Evolutionary conservation across 2,329 filamentous ascomycete genomes (phyloP).

Genomic region (Thyridium curvatum): DNA sequence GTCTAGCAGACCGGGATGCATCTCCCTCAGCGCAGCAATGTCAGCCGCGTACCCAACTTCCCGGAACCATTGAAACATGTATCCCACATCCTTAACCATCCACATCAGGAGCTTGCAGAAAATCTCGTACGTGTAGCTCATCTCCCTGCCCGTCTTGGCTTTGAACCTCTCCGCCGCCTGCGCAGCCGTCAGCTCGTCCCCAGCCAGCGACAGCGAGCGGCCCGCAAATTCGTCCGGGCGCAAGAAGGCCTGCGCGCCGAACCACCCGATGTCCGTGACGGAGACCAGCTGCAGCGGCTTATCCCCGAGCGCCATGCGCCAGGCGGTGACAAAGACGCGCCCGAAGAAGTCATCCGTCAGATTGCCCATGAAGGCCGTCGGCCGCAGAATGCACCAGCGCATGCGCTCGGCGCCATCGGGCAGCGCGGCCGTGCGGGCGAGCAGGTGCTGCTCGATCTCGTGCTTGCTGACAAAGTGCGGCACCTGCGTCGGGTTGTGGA

Average conservation of each 20-base stretch:
- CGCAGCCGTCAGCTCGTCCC: constrained; percentile 24
- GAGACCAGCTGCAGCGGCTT: constrained; percentile 29
- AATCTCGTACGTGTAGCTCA: constrained; percentile 24
- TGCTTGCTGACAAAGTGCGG: constrained; percentile 38
- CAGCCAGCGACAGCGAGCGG: constrained; percentile 23
- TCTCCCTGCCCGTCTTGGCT: constrained; percentile 13
- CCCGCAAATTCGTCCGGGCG: constrained; percentile 16
- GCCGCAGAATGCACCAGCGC: constrained; percentile 30
- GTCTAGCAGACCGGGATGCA: constrained; percentile 21
- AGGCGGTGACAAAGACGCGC: constrained; percentile 23
- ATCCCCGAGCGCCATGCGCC: constrained; percentile 15
- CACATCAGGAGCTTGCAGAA: constrained; percentile 20
- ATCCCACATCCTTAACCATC: constrained; percentile 19
- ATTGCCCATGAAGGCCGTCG: constrained; percentile 34
- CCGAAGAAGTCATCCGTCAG: constrained; percentile 23
- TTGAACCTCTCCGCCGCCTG: constrained; percentile 21
- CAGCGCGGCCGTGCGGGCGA: constrained; percentile 10
- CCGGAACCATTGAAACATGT: constrained; percentile 31
- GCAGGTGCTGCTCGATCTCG: constrained; percentile 52
- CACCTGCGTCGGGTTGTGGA: constrained; percentile 18
- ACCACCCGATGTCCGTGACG: constrained; percentile 29
- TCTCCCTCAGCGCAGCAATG: constrained; percentile 19
- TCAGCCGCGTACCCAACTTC: constrained; percentile 31
- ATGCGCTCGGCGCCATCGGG: neutral
- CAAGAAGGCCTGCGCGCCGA: constrained; percentile 24